phyloP scores from a whole-genome alignment of 306 rosid species.

The Prosopis cineraria region DNA sequence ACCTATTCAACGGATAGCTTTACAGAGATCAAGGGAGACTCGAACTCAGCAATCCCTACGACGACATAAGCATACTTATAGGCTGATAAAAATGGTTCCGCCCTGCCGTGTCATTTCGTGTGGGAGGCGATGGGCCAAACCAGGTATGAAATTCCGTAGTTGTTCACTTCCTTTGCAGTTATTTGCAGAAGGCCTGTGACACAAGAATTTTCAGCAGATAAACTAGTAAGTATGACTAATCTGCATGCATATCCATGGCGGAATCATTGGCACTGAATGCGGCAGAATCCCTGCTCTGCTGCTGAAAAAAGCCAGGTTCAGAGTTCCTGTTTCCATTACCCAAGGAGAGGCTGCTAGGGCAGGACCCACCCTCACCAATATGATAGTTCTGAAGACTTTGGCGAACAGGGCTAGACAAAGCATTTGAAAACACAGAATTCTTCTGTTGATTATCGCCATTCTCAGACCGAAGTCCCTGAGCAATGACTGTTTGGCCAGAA shows the following conservation, averaged over 20 bases:
- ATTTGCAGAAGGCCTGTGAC: constrained; percentile 34
- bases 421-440: constrained; percentile 78
- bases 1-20: constrained; percentile 35
- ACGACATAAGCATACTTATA: constrained; percentile 38
- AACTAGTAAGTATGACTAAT: constrained; percentile 56
- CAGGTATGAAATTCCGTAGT: constrained; percentile 22
- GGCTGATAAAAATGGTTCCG: constrained; percentile 35
- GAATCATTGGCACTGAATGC: constrained; percentile 64
- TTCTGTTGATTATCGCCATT: constrained; percentile 60
- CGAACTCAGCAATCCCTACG: constrained; percentile 34
- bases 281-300: constrained; percentile 56
- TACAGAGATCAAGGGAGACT: constrained; percentile 39
- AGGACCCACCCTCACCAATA: constrained; percentile 51
- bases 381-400: constrained; percentile 78
- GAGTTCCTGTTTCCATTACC: constrained; percentile 59
- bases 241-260: constrained; percentile 86
- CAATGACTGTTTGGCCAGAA: constrained; percentile 44
- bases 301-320: constrained; percentile 50
- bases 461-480: constrained; percentile 60
- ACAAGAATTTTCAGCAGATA: constrained; percentile 33
- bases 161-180: constrained; percentile 31
- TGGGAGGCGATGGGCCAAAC: constrained; percentile 27
- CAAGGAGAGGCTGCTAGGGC: constrained; percentile 38
- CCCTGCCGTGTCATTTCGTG: constrained; percentile 30
- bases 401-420: constrained; percentile 78